Evolutionary conservation across 2,329 filamentous ascomycete genomes (phyloP).

Genomic region (Daldinia sp.): DNA sequence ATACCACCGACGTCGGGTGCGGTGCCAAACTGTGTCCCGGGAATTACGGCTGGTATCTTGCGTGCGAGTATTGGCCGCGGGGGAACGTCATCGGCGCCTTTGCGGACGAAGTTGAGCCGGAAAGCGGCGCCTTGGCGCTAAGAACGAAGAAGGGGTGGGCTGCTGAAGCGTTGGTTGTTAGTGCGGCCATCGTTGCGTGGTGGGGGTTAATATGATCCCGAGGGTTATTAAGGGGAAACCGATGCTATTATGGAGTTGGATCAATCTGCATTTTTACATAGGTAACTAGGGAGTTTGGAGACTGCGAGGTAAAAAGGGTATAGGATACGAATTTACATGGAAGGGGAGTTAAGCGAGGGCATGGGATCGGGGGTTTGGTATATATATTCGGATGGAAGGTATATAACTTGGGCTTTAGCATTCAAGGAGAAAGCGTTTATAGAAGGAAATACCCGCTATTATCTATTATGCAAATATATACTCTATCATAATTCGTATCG

Average conservation of each 20-base stretch:
- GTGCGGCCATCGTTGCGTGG: slow-evolving; percentile 10
- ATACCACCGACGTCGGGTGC: slow-evolving; percentile 67
- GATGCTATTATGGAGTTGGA: neutral
- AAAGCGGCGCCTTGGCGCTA: slow-evolving; percentile 1
- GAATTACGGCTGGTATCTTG: slow-evolving; percentile 67
- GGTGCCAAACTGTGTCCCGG: slow-evolving; percentile 53
- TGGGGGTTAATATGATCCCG: slow-evolving; percentile 22
- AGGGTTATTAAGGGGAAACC: neutral
- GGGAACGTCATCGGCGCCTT: slow-evolving; percentile 69
- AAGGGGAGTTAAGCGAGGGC: neutral
- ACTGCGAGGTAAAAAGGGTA: neutral
- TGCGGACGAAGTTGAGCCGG: slow-evolving; percentile 52
- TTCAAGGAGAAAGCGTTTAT: neutral
- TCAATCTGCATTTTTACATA: neutral
- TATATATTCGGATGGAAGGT: neutral
- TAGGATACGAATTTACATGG: neutral
- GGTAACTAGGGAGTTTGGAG: neutral
- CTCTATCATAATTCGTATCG: neutral
- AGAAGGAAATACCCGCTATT: neutral
- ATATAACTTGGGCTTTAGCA: neutral
- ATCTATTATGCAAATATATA: slow-evolving; percentile 7
- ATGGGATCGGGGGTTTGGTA: neutral
- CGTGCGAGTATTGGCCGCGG: slow-evolving; percentile 74
- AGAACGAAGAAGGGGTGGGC: neutral
- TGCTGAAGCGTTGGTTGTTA: slow-evolving; percentile 3